Evolutionary conservation across 2,329 filamentous ascomycete genomes (phyloP).

Genomic region (Dactylonectria estremocensis): DNA sequence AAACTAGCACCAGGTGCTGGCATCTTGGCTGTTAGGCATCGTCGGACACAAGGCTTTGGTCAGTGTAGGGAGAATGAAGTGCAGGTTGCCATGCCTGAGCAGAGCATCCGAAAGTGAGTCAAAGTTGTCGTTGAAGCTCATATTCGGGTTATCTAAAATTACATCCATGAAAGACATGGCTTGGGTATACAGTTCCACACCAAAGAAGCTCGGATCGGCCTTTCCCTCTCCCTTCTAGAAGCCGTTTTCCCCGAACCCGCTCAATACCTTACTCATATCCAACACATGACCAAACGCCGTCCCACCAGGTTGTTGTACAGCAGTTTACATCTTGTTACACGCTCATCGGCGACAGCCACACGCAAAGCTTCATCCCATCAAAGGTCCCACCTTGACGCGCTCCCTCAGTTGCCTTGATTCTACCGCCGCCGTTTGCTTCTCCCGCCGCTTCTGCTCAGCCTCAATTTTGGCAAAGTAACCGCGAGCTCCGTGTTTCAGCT

Average conservation of each 20-base stretch:
- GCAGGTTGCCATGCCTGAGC: background rate
- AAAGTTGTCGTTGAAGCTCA: background rate
- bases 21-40: background rate
- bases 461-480: constrained; percentile 71
- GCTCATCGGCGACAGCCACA: constrained; percentile 13
- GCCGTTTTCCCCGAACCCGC: background rate
- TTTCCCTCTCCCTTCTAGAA: constrained; percentile 15
- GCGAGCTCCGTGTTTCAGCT: constrained; percentile 86
- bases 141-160: constrained; percentile 1
- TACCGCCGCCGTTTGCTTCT: constrained; percentile 54
- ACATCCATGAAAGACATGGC: background rate
- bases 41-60: background rate
- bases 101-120: background rate
- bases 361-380: constrained; percentile 36
- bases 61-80: too few species aligned
- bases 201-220: background rate
- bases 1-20: background rate
- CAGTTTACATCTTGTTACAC: constrained; percentile 37
- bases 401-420: constrained; percentile 64
- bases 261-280: constrained; percentile 2
- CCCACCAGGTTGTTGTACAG: constrained; percentile 22
- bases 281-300: constrained; percentile 27
- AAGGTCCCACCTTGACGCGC: constrained; percentile 69
- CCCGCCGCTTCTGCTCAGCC: constrained; percentile 65
- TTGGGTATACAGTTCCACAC: constrained; percentile 8